Evolutionary conservation across 768 basidiomycete genomes (phyloP).

Genomic region (Lactifluus pinguis): DNA sequence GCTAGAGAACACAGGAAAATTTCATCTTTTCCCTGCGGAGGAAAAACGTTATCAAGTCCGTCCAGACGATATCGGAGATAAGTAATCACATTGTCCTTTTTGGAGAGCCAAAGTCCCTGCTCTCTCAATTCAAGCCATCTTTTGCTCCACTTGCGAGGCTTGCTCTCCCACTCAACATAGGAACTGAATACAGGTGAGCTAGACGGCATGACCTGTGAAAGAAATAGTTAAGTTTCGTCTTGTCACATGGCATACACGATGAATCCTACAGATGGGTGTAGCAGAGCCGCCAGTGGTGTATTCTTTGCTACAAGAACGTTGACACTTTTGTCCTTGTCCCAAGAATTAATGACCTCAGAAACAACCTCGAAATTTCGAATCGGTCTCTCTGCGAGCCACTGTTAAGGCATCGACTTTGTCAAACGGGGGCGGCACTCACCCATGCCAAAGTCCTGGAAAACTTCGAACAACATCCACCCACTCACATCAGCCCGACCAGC

Average conservation of each 20-base stretch:
- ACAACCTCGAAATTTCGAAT: constrained; percentile 83
- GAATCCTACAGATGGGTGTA: constrained; percentile 50
- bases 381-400: constrained; percentile 60
- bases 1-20: constrained; percentile 73
- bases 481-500: constrained; percentile 48
- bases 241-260: not conserved
- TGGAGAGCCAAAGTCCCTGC: constrained; percentile 79
- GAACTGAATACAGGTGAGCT: constrained; percentile 38
- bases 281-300: constrained; percentile 51
- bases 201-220: constrained; percentile 41
- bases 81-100: constrained; percentile 70
- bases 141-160: constrained; percentile 94
- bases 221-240: constrained; percentile 19
- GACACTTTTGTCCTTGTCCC: constrained; percentile 76
- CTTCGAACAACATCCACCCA: constrained; percentile 85
- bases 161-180: constrained; percentile 83
- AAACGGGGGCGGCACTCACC: constrained; percentile 44
- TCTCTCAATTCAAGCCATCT: constrained; percentile 83
- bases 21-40: constrained; percentile 72
- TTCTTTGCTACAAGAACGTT: constrained; percentile 76
- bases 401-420: not conserved
- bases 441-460: constrained; percentile 88
- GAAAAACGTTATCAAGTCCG: not conserved
- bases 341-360: constrained; percentile 69
- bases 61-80: not conserved